phyloP scores from a whole-genome alignment of 78 protist species.

The Polysphondylium violaceum region DNA sequence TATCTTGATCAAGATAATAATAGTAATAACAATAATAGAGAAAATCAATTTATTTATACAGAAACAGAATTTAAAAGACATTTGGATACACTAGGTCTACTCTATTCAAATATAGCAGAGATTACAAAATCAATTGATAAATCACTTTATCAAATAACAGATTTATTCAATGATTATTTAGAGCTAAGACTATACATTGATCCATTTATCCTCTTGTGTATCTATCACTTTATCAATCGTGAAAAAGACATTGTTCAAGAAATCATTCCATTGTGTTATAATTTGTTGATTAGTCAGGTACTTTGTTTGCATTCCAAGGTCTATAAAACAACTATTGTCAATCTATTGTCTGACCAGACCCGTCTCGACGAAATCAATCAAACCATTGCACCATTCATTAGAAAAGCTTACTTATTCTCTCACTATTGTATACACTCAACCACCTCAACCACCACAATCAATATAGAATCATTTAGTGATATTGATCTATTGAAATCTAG shows the following conservation, averaged over 20 bases:
- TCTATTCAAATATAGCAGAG: constrained; percentile 10
- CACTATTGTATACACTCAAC: constrained; percentile 13
- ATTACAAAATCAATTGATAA: neutral
- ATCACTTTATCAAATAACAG: neutral
- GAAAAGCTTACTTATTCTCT: constrained; percentile 32
- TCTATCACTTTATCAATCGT: constrained; percentile 8
- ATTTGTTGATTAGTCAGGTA: too few species aligned
- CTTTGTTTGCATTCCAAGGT: too few species aligned
- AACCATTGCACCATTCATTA: constrained; percentile 14
- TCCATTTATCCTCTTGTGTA: neutral
- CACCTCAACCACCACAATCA: neutral
- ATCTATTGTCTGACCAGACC: neutral
- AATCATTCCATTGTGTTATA: too few species aligned
- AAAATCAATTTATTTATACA: constrained; percentile 7
- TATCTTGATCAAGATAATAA: too few species aligned
- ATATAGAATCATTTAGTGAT: constrained; percentile 16
- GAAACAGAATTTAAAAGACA: constrained; percentile 40
- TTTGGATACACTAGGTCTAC: constrained; percentile 8
- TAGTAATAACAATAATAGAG: too few species aligned
- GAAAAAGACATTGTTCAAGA: neutral
- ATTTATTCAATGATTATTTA: neutral
- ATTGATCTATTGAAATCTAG: neutral
- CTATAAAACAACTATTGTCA: neutral
- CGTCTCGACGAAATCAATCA: neutral
- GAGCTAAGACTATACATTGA: neutral